Evolutionary conservation across 176 grass and related monocot species (phyloP).

Genomic region (Chrysopogon serrulatus): DNA sequence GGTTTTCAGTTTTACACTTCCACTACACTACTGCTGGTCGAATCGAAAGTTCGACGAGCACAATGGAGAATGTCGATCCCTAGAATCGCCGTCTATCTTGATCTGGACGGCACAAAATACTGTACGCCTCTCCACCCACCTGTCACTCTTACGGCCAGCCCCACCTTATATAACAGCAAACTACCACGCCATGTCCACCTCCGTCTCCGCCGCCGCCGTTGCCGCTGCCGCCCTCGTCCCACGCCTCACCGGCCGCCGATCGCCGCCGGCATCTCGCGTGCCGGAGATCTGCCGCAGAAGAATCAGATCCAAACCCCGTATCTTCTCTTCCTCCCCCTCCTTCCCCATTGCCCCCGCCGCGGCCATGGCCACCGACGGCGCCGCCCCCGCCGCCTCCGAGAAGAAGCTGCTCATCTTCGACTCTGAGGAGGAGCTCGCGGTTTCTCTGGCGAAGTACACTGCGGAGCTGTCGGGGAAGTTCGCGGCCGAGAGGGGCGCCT

Average conservation of each 20-base stretch:
- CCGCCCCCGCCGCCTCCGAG: constrained; percentile 20
- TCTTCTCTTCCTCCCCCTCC: neutral
- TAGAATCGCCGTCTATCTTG: constrained; percentile 37
- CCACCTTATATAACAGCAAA: constrained; percentile 21
- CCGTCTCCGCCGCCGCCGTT: constrained; percentile 19
- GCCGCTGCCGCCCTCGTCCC: neutral
- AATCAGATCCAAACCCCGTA: neutral
- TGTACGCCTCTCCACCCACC: neutral
- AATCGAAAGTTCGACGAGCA: neutral
- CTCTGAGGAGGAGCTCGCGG: constrained; percentile 57
- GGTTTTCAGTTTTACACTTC: too few relatives aligned
- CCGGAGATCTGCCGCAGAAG: neutral
- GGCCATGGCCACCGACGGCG: constrained; percentile 43
- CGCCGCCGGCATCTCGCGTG: neutral
- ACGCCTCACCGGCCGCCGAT: neutral
- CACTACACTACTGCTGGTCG: too few relatives aligned
- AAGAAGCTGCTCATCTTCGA: constrained; percentile 50
- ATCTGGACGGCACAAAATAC: constrained; percentile 51
- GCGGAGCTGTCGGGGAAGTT: constrained; percentile 75
- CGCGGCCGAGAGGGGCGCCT: constrained; percentile 62
- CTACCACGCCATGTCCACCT: constrained; percentile 11
- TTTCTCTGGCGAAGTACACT: constrained; percentile 75
- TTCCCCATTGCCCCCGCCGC: neutral
- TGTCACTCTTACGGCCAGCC: constrained; percentile 1
- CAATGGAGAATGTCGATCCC: neutral